Percentiles rank a stretch among this genome's conserved stretches.
These are phyloP conservation scores for Coemansia sp. DNA, from an alignment of 192 early-diverging fungal species.

Conservation along the genomic window DNA sequence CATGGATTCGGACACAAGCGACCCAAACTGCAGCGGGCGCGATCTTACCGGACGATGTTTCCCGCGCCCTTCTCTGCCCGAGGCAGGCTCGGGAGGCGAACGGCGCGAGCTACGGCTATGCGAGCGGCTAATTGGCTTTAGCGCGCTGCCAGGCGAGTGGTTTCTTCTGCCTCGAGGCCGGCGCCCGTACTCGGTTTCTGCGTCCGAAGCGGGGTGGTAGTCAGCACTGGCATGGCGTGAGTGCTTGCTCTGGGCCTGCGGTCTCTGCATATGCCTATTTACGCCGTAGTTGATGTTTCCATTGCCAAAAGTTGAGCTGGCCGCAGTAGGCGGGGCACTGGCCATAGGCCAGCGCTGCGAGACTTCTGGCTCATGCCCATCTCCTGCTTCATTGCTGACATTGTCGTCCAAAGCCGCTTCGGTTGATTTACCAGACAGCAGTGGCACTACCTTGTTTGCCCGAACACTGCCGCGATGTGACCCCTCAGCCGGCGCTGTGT, in stretches of 20 bases:
- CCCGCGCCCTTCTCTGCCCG: neutral
- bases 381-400: neutral
- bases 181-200: constrained; percentile 19
- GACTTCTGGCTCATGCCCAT: neutral
- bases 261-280: neutral
- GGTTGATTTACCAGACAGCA: neutral
- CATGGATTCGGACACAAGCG: neutral
- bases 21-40: constrained; percentile 27
- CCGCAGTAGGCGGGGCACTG: constrained; percentile 15
- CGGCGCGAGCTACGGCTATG: constrained; percentile 14
- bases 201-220: constrained; percentile 11
- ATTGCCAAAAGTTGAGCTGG: constrained; percentile 1
- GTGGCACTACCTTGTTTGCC: constrained; percentile 8
- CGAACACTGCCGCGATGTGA: neutral
- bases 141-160: constrained; percentile 5
- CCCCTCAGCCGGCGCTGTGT: neutral
- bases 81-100: neutral
- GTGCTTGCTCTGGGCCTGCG: neutral
- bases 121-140: constrained; percentile 16
- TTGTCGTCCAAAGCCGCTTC: neutral
- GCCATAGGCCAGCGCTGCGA: neutral
- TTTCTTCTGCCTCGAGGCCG: neutral
- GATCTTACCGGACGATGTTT: constrained; percentile 27
- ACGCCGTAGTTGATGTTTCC: neutral
- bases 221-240: constrained; percentile 1